Conservation (phyloP, 768 basidiomycete species). For the Asterophora lycoperdoides region DNA sequence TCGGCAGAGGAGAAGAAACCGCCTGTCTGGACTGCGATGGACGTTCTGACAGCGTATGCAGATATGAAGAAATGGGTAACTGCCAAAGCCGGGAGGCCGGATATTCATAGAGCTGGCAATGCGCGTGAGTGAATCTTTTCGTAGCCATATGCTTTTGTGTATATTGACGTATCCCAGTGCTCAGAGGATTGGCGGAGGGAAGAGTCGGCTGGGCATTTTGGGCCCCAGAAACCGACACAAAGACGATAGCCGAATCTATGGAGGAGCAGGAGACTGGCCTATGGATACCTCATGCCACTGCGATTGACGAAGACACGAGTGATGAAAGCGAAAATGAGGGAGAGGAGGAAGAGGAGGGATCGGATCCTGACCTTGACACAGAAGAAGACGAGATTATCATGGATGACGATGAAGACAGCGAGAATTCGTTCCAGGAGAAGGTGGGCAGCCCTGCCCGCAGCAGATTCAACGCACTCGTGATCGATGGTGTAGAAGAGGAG, state of each 20-base stretch:
- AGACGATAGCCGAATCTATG: slow-evolving; percentile 19
- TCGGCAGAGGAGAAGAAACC: slow-evolving; percentile 15
- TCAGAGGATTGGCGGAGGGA: slow-evolving; percentile 81
- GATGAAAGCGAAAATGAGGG: slow-evolving; percentile 31
- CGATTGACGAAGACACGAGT: slow-evolving; percentile 27
- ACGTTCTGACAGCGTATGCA: slow-evolving; percentile 78
- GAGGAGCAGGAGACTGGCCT: slow-evolving; percentile 43
- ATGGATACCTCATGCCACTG: slow-evolving; percentile 46
- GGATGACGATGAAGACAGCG: slow-evolving; percentile 16
- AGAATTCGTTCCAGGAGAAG: slow-evolving; percentile 16
- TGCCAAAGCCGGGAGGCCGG: slow-evolving; percentile 86
- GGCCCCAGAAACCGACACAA: slow-evolving; percentile 50
- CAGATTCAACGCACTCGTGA: slow-evolving; percentile 39
- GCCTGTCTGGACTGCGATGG: slow-evolving; percentile 76
- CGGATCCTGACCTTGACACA: slow-evolving; percentile 21
- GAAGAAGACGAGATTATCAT: slow-evolving; percentile 12
- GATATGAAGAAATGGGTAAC: slow-evolving; percentile 79
- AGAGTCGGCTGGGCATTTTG: slow-evolving; percentile 81
- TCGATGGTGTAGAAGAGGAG: slow-evolving; percentile 28
- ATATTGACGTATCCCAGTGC: slow-evolving; percentile 41
- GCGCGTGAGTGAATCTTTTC: slow-evolving; percentile 54
- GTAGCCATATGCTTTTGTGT: neutral
- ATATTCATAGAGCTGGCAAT: slow-evolving; percentile 87
- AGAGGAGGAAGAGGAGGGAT: slow-evolving; percentile 26
- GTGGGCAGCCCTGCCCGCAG: slow-evolving; percentile 25